Evolutionary conservation across 305 asterid genomes (phyloP).

Genomic region (Solanum chacoense): DNA sequence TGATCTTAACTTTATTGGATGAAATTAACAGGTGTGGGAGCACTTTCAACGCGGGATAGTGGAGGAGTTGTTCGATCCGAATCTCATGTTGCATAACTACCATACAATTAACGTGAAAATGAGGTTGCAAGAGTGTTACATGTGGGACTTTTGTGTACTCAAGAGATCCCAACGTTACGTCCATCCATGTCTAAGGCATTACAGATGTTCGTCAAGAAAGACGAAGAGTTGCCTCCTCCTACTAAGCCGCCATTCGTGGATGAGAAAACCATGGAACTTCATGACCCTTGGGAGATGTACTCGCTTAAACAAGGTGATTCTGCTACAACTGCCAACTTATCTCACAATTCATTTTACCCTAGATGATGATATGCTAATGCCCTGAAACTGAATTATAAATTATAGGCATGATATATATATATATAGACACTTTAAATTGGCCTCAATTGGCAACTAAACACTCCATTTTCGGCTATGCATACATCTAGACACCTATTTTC

Average conservation of each 20-base stretch:
- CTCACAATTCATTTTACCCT: conserved; percentile 11
- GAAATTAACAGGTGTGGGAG: background rate
- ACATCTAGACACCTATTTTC: too few relatives aligned
- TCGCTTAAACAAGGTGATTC: background rate
- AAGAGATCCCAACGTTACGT: background rate
- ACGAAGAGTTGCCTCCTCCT: conserved; percentile 42
- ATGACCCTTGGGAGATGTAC: conserved; percentile 9
- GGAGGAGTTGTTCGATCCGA: background rate
- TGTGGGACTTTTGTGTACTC: background rate
- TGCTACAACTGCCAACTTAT: conserved; percentile 4
- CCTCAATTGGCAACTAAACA: background rate
- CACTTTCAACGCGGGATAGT: background rate
- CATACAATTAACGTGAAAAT: background rate
- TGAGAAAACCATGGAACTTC: conserved; percentile 48
- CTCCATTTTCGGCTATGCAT: too few relatives aligned
- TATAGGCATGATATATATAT: background rate
- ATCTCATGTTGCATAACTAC: background rate
- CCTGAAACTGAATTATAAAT: background rate
- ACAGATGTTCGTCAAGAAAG: conserved; percentile 10
- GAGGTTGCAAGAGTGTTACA: background rate
- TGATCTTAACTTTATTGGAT: background rate
- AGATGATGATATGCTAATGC: background rate
- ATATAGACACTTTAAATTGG: background rate
- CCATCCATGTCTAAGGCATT: background rate
- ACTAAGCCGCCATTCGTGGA: conserved; percentile 59